Evolutionary conservation across 2,329 filamentous ascomycete species (phyloP).

Genomic region (Rhynchosporium graminicola): DNA sequence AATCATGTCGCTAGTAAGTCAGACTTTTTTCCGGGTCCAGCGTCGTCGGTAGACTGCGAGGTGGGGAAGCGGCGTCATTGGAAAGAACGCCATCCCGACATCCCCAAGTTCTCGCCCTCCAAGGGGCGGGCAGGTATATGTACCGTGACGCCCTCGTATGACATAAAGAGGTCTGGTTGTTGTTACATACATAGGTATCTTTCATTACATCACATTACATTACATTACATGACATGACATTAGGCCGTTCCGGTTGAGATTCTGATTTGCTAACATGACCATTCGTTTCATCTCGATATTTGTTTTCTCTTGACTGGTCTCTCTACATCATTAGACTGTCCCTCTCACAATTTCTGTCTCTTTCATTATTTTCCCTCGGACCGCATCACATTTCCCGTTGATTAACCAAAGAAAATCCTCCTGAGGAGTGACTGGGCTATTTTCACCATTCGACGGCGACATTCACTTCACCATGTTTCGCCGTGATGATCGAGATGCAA

Average conservation of each 20-base stretch:
- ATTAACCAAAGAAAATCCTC: too few relatives aligned
- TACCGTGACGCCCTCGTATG: constrained; percentile 21
- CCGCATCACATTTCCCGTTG: background rate
- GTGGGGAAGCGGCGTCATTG: constrained; percentile 18
- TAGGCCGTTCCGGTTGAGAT: background rate
- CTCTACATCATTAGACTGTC: constrained; percentile 2
- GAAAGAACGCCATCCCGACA: constrained; percentile 3
- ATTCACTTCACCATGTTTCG: constrained; percentile 1
- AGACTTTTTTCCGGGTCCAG: constrained; percentile 15
- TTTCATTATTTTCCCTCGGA: background rate
- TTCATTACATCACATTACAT: constrained; percentile 16
- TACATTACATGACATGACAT: constrained; percentile 18
- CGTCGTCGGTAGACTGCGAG: constrained; percentile 1
- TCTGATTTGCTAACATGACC: constrained; percentile 11
- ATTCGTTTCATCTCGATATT: background rate
- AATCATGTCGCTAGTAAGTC: constrained; percentile 14
- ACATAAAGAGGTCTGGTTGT: constrained; percentile 11
- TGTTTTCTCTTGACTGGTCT: constrained; percentile 1
- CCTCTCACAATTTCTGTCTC: background rate
- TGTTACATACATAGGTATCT: too few relatives aligned
- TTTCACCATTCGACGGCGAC: too few relatives aligned
- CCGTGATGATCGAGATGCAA: background rate
- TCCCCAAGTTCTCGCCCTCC: background rate
- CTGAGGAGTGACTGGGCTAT: too few relatives aligned
- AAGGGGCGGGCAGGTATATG: constrained; percentile 14